Base-by-base conservation (phyloP, 2,329 filamentous ascomycete species). In the Epichloe amarillans region DNA sequence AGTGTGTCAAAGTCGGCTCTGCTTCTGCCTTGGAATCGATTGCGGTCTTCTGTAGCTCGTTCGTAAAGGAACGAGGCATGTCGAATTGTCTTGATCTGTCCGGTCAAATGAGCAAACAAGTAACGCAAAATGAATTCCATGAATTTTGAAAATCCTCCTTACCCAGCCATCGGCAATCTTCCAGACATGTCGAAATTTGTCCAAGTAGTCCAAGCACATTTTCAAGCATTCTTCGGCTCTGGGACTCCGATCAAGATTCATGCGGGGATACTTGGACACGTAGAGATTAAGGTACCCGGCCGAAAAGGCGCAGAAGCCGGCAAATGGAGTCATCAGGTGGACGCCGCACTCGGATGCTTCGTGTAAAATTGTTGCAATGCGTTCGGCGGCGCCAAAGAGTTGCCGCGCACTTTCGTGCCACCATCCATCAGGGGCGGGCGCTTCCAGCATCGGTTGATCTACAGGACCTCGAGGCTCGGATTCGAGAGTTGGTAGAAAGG, bases 281-380 rank as follows among this genome's bases (percentile, higher is more conserved):
- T 72, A 72, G 0, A 69, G 53, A 26, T 70, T 72, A 46, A 72
- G 62, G 4, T 67, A 69, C 1, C 67, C 68, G 0, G 70, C 69
- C 0, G 70, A 72, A 38, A 73, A 73, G 2, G 66, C 66, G 49
- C 70, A 72, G n/a, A 73, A 72, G 0, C 69, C 71, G 0, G 68
- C 62, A 50, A 72, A 73, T 0, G 70, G 71, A 0, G 69, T 71
- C 52, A 64, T 60, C 0, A 72, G 57, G 1, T 64, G 61, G 0
- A 65, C 63, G 0, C 64, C 67, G 4, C 64, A 67, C 8, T 68
- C 65, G 0, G 61, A 64, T 0, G 68, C 61, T 14, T 71, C 68
- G n/a, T 62, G 60, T 0, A 72, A 57, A 0, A 72, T 53, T 1
- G 54, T 55, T 0, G 65, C 60, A 0, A 72, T 65, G 3, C 63